Conservation (phyloP, 495 filamentous ascomycete species). For the Daldinia grandis region DNA sequence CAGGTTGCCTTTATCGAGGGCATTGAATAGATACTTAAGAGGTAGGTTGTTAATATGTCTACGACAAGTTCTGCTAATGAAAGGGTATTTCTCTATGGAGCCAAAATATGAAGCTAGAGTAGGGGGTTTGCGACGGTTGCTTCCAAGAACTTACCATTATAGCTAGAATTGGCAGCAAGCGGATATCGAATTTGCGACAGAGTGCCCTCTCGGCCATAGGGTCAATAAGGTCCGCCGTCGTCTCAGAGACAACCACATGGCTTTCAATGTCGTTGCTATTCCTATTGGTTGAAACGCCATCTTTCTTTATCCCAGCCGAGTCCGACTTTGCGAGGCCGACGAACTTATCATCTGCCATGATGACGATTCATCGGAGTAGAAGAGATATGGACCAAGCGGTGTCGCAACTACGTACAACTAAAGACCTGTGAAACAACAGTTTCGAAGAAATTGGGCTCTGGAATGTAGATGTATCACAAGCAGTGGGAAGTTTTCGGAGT, state of each 20-base stretch:
- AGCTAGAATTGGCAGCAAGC: slow-evolving; percentile 69
- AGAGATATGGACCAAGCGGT: background rate
- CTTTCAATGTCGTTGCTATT: slow-evolving; percentile 38
- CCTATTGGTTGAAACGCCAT: slow-evolving; percentile 4
- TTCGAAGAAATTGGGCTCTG: background rate
- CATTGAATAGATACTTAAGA: slow-evolving; percentile 64
- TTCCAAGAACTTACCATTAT: slow-evolving; percentile 61
- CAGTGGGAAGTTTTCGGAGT: background rate
- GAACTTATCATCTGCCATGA: slow-evolving; percentile 15
- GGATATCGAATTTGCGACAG: slow-evolving; percentile 70
- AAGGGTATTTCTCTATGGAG: background rate
- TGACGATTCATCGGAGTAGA: background rate
- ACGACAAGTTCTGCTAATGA: too few relatives aligned
- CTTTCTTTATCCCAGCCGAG: slow-evolving; percentile 16
- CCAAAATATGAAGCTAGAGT: background rate
- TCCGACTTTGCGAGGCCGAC: slow-evolving; percentile 15
- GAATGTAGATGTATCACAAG: background rate
- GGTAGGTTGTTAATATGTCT: slow-evolving; percentile 4
- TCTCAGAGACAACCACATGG: slow-evolving; percentile 25
- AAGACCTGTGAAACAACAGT: background rate
- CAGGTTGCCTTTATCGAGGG: slow-evolving; percentile 73
- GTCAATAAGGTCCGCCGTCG: slow-evolving; percentile 43
- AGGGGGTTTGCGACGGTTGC: slow-evolving; percentile 2
- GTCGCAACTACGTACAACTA: background rate
- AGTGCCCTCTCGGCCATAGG: slow-evolving; percentile 65